Percentiles rank a stretch among this genome's conserved stretches.
These are phyloP conservation scores for Fusarium beomiforme DNA, from an alignment of 2,329 filamentous ascomycete species.

Conservation along the genomic window DNA sequence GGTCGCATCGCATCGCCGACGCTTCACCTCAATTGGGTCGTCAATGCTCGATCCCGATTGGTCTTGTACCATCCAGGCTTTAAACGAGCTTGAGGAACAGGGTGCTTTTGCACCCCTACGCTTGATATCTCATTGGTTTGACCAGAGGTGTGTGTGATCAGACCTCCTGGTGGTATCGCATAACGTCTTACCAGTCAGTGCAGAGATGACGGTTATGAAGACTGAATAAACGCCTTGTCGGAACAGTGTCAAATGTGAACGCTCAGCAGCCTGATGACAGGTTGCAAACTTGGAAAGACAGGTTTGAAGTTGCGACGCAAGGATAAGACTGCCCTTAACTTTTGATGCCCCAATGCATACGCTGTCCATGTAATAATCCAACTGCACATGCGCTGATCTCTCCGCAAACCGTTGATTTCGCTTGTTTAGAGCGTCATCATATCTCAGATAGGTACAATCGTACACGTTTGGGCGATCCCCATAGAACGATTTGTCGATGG, in stretches of 20 bases:
- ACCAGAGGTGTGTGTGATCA: constrained; percentile 25
- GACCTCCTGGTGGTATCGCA: constrained; percentile 19
- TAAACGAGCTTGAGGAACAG: constrained; percentile 14
- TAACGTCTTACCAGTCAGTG: neutral
- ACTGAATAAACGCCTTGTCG: neutral
- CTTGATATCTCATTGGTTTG: constrained; percentile 23
- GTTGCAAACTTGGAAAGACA: neutral
- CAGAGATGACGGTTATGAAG: neutral
- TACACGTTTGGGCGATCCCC: constrained; percentile 17
- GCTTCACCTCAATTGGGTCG: constrained; percentile 8
- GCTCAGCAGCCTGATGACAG: neutral
- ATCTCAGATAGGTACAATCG: constrained; percentile 39
- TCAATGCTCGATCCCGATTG: constrained; percentile 25
- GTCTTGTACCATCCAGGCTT: constrained; percentile 1
- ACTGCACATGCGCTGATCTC: constrained; percentile 20
- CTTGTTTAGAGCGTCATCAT: constrained; percentile 22
- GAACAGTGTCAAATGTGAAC: neutral
- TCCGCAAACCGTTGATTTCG: constrained; percentile 9
- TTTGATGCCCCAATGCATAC: neutral
- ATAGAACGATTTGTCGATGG: neutral
- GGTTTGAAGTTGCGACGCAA: neutral
- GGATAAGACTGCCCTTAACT: neutral
- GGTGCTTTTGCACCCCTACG: constrained; percentile 11
- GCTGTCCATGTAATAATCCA: neutral
- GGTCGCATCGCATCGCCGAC: constrained; percentile 4